phyloP scores from a whole-genome alignment of 192 early-diverging fungal species.

The Rhizophagus prolifer region DNA sequence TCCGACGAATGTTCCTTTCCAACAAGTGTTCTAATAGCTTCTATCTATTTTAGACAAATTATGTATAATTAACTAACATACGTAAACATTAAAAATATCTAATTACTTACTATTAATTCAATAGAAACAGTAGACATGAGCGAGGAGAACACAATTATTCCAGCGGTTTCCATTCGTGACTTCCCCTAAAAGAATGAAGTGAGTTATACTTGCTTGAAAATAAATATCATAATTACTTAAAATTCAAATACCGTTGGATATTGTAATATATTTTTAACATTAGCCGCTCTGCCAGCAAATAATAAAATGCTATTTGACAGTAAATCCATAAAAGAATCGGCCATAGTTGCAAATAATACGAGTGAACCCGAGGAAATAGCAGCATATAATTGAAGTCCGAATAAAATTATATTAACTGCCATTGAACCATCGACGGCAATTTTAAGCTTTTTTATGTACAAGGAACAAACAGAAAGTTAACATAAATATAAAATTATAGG shows the following conservation, averaged over 20 bases:
- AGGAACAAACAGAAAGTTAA: background rate
- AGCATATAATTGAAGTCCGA: constrained; percentile 66
- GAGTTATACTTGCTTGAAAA: background rate
- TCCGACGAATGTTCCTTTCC: constrained; percentile 44
- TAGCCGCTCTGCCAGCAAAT: constrained; percentile 60
- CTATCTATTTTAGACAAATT: constrained; percentile 41
- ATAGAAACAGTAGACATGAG: constrained; percentile 76
- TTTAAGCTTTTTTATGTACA: constrained; percentile 43
- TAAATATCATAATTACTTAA: background rate
- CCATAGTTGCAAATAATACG: constrained; percentile 78
- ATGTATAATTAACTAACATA: background rate
- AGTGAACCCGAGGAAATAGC: constrained; percentile 74
- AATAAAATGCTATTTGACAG: constrained; percentile 65
- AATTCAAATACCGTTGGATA: constrained; percentile 62
- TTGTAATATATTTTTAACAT: constrained; percentile 59
- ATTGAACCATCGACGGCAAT: constrained; percentile 72
- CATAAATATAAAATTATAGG: background rate
- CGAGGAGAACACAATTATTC: constrained; percentile 76
- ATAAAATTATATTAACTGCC: constrained; percentile 65
- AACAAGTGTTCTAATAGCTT: constrained; percentile 61
- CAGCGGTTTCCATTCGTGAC: constrained; percentile 72
- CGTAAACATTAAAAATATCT: background rate
- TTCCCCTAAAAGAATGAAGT: constrained; percentile 51
- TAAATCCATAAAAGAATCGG: constrained; percentile 80
- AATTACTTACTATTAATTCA: constrained; percentile 55